Base-by-base conservation (phyloP, 1,284 basidiomycete species). In the Leucoagaricus sp. region DNA sequence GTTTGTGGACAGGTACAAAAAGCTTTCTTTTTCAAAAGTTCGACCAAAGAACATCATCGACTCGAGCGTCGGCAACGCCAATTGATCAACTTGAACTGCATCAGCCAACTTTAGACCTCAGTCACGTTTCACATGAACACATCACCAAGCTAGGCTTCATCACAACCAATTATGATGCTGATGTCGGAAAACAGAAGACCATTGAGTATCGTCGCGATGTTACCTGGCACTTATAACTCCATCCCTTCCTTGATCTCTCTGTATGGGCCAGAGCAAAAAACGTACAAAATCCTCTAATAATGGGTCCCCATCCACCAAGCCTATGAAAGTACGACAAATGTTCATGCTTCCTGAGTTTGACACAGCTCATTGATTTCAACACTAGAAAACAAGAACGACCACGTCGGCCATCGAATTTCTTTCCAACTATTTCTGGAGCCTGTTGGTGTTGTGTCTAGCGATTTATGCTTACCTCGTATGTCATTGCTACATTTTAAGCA, bases 391-490 rank as follows among this genome's bases (percentile, higher is more conserved):
- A 33, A 40, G 42, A 6, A 12, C 28, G 53, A 49, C 26, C 13
- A 25, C 31, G 15, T 45, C 44, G 17, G 49, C 23, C 29, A 15
- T 40, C 21, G 31, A 41, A 13, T 9, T 40, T 28, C 33, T 36
- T 49, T 55, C 54, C 29, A 45, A 41, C 9, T 50, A 57, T 26
- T 42, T 57, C 25, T 52, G 48, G 55, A 49, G 55, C 25, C 28
- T 42, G 12, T n/a, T 57, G 25, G 34, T 57, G 36, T n/a, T 65
- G 10, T 57, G 63, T 23, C 46, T 60, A 26, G 55, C 59, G 23
- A 31, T 61, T 25, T 64, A 63, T 59, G 25, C 60, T 26, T 67
- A 66, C 59, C 53, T 66, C 49, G 66, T 66, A 36, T 4, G 66
- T 29, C n/a, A 12, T 17, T 17, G 13, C 9, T 44, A n/a, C 28